Conservation (phyloP, 2,329 filamentous ascomycete species). For the Pseudogymnoascus destructans region DNA sequence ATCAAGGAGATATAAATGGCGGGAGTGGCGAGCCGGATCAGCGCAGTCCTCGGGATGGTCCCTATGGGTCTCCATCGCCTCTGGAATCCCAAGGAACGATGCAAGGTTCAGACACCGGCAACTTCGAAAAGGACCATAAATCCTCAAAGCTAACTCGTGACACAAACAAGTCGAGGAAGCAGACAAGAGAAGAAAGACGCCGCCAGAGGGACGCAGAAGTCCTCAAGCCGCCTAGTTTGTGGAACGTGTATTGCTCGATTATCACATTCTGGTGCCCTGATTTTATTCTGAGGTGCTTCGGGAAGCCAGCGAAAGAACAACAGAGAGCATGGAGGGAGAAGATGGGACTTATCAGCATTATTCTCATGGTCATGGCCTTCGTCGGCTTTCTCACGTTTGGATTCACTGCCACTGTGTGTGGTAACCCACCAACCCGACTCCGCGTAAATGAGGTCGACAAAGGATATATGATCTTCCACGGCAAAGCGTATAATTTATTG, state of each 20-base stretch:
- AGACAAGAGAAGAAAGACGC: conserved; percentile 47
- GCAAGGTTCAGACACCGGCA: not conserved
- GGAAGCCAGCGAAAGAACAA: conserved; percentile 73
- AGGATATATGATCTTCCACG: conserved; percentile 95
- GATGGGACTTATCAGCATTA: conserved; percentile 91
- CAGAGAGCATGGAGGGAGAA: conserved; percentile 95
- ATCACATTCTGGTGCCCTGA: conserved; percentile 92
- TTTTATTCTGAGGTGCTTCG: conserved; percentile 71
- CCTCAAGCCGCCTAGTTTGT: conserved; percentile 69
- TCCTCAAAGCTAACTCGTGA: conserved; percentile 25
- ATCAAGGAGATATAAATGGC: conserved; percentile 42
- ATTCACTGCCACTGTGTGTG: conserved; percentile 82
- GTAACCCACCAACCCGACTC: conserved; percentile 55
- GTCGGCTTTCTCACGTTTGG: conserved; percentile 96
- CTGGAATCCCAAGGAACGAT: not conserved
- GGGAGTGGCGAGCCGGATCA: conserved; percentile 23
- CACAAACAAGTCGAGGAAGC: conserved; percentile 43
- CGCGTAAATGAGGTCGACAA: conserved; percentile 67
- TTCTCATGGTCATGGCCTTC: conserved; percentile 70
- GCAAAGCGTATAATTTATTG: conserved; percentile 73
- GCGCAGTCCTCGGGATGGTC: conserved; percentile 23
- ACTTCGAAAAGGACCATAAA: conserved; percentile 3
- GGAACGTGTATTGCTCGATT: conserved; percentile 90
- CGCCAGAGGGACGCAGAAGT: conserved; percentile 43
- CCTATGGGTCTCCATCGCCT: conserved; percentile 21